Percentiles rank a stretch among this genome's conserved stretches.
phyloP scores from a whole-genome alignment of 805 yeast genomes.

The Yamadazyma phyllophila region DNA sequence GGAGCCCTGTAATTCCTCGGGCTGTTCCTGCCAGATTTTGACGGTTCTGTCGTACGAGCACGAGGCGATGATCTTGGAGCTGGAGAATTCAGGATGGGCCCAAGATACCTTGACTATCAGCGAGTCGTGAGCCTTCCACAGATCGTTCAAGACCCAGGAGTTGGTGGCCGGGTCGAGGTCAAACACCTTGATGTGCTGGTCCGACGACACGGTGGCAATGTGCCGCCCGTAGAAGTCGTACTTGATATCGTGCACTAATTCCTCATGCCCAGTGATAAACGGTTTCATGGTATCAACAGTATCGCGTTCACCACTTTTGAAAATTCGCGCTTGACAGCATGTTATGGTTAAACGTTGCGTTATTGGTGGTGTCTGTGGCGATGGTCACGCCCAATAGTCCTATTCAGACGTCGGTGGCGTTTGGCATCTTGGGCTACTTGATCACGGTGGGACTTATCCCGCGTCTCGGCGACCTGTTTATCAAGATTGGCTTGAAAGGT shows the following conservation, averaged over 20 bases:
- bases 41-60: constrained; percentile 89
- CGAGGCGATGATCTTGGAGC: constrained; percentile 78
- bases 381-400: constrained; percentile 44
- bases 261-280: constrained; percentile 88
- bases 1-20: constrained; percentile 69
- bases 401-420: constrained; percentile 60
- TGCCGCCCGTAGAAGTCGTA: constrained; percentile 93
- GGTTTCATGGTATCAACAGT: constrained; percentile 47
- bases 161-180: constrained; percentile 63
- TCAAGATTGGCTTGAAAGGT: constrained; percentile 80
- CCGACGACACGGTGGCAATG: constrained; percentile 92
- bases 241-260: constrained; percentile 82
- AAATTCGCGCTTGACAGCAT: constrained; percentile 2
- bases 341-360: constrained; percentile 9
- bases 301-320: not conserved
- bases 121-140: constrained; percentile 95
- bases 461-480: constrained; percentile 59
- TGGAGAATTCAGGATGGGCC: constrained; percentile 87
- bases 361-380: constrained; percentile 19
- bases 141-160: constrained; percentile 83
- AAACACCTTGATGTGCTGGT: constrained; percentile 88
- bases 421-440: constrained; percentile 64
- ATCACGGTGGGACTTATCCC: constrained; percentile 67
- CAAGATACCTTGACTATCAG: constrained; percentile 78
- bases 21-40: constrained; percentile 87